phyloP scores from a whole-genome alignment of 306 rosid genomes.

The Medicago ruthenica region DNA sequence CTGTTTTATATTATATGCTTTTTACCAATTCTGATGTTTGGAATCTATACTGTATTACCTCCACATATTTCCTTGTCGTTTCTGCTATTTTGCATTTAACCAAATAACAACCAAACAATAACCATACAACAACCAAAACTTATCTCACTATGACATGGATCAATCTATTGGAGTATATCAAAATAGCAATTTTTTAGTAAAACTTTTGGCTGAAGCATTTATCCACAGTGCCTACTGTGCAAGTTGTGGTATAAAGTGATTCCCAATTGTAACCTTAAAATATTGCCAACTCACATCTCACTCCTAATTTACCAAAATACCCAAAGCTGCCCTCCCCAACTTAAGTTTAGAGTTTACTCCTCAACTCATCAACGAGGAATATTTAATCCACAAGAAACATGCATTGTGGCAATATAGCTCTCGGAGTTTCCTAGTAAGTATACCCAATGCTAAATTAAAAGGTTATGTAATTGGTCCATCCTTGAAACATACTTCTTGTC shows the following conservation, averaged over 20 bases:
- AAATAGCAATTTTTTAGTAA: not conserved
- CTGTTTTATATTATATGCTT: constrained; percentile 34
- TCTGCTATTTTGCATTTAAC: too few relatives aligned
- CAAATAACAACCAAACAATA: not conserved
- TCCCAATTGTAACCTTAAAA: too few relatives aligned
- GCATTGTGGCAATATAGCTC: constrained; percentile 2
- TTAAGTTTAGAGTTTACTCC: not conserved
- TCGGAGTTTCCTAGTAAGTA: not conserved
- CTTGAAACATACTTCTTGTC: not conserved
- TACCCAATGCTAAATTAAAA: not conserved
- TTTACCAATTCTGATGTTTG: constrained; percentile 25
- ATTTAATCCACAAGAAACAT: not conserved
- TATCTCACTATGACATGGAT: not conserved
- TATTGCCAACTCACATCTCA: not conserved
- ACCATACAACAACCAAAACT: constrained; percentile 5
- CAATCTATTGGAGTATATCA: constrained; percentile 15
- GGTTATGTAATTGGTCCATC: not conserved
- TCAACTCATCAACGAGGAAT: not conserved
- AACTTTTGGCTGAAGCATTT: too few relatives aligned
- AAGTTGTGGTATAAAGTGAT: too few relatives aligned
- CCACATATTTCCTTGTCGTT: not conserved
- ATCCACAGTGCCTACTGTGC: too few relatives aligned
- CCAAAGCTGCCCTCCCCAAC: not conserved
- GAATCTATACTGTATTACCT: not conserved
- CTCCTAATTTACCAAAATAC: not conserved